phyloP scores from a whole-genome alignment of 306 rosid species.

The Urtica urens region DNA sequence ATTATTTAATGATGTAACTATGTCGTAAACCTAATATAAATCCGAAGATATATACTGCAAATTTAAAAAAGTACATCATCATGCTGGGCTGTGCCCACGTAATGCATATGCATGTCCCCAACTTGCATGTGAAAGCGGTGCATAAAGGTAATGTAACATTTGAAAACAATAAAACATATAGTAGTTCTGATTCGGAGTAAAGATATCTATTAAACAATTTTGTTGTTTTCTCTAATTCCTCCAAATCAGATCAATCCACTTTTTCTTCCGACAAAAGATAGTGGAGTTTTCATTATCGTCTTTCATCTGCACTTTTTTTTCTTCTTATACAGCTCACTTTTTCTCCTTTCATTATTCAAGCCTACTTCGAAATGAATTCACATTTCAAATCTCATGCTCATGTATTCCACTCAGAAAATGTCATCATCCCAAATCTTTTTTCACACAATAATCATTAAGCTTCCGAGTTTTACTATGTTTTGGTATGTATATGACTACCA shows the following conservation, averaged over 20 bases:
- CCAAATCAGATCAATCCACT: conserved; percentile 1
- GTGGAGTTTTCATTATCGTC: background rate
- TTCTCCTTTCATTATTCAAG: background rate
- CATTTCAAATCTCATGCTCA: background rate
- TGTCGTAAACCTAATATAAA: too few relatives aligned
- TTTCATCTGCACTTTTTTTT: background rate
- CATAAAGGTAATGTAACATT: background rate
- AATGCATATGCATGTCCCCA: conserved; percentile 1
- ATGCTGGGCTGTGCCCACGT: conserved; percentile 8
- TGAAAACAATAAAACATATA: background rate
- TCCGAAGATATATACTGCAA: too few relatives aligned
- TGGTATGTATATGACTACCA: too few relatives aligned
- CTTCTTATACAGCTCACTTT: background rate
- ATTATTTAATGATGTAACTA: too few relatives aligned
- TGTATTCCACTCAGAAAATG: background rate
- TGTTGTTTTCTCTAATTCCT: background rate
- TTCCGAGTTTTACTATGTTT: too few relatives aligned
- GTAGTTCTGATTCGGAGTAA: background rate
- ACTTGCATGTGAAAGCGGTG: conserved; percentile 1
- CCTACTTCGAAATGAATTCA: conserved; percentile 3
- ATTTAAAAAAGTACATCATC: conserved; percentile 2
- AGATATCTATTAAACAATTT: too few relatives aligned
- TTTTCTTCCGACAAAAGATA: conserved; percentile 3
- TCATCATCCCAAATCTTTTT: background rate
- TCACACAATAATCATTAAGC: conserved; percentile 7